These are phyloP conservation scores for Medicago arabica DNA, from an alignment of 306 rosid species.

Conservation along the genomic window DNA sequence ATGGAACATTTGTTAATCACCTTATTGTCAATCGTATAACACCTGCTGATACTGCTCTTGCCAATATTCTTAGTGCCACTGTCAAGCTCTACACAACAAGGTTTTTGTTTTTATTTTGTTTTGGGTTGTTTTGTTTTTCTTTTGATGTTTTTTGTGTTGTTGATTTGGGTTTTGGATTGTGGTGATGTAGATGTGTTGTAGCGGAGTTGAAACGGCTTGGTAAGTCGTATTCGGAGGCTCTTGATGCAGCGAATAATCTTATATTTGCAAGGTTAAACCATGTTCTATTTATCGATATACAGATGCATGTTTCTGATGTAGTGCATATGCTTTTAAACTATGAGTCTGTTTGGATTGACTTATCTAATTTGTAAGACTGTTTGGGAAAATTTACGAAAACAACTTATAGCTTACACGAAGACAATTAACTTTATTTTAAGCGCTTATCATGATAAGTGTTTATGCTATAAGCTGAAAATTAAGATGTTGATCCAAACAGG, in stretches of 20 bases:
- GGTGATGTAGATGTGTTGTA: constrained; percentile 60
- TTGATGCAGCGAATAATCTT: constrained; percentile 67
- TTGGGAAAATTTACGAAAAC: no score
- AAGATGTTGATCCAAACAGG: no score
- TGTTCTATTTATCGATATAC: no score
- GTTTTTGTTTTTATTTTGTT: constrained; percentile 40
- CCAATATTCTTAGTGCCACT: constrained; percentile 56
- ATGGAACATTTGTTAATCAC: constrained; percentile 82
- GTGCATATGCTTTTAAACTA: no score
- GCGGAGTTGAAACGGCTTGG: constrained; percentile 81
- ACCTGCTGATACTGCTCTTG: constrained; percentile 73
- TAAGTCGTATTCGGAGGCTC: constrained; percentile 52
- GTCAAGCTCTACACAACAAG: constrained; percentile 83
- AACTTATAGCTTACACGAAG: no score
- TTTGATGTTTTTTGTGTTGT: background rate
- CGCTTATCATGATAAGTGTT: no score
- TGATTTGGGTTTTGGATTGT: constrained; percentile 36
- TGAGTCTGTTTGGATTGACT: no score
- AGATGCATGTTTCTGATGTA: no score
- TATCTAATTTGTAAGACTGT: no score
- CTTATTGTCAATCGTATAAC: constrained; percentile 62
- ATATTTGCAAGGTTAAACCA: constrained; percentile 74
- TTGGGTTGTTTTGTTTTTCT: background rate
- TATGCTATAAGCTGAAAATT: no score
- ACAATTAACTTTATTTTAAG: no score